Evolutionary conservation across 2,329 filamentous ascomycete species (phyloP).

Genomic region (Diplodia sapinea): DNA sequence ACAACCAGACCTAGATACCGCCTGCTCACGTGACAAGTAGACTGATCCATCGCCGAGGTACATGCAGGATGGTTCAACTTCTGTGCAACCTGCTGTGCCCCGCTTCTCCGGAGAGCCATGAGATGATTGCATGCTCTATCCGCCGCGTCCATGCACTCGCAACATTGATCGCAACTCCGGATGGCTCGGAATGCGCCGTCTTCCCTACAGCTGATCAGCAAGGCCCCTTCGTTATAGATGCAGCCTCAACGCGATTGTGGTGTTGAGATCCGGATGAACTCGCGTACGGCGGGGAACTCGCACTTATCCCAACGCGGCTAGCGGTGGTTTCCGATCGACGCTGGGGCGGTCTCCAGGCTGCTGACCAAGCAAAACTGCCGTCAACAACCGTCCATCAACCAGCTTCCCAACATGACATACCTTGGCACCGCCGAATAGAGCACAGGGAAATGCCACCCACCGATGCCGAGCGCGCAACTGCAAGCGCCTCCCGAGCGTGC

Average conservation of each 20-base stretch:
- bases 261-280: background rate
- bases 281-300: background rate
- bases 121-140: background rate
- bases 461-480: background rate
- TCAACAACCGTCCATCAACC: background rate
- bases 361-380: background rate
- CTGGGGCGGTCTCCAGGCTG: background rate
- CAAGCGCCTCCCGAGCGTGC: slow-evolving; percentile 4
- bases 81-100: too few relatives aligned
- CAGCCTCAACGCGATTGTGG: background rate
- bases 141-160: background rate
- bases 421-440: background rate
- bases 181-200: background rate
- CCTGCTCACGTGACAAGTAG: too few relatives aligned
- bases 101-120: background rate
- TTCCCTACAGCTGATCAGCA: background rate
- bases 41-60: too few relatives aligned
- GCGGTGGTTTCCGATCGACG: background rate
- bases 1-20: too few relatives aligned
- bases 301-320: background rate
- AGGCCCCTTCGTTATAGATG: background rate
- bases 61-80: too few relatives aligned
- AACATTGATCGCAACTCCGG: background rate
- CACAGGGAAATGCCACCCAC: background rate
- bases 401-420: background rate